phyloP scores from a whole-genome alignment of 2,329 filamentous ascomycete genomes.

The Aspergillus quadrilineatus region DNA sequence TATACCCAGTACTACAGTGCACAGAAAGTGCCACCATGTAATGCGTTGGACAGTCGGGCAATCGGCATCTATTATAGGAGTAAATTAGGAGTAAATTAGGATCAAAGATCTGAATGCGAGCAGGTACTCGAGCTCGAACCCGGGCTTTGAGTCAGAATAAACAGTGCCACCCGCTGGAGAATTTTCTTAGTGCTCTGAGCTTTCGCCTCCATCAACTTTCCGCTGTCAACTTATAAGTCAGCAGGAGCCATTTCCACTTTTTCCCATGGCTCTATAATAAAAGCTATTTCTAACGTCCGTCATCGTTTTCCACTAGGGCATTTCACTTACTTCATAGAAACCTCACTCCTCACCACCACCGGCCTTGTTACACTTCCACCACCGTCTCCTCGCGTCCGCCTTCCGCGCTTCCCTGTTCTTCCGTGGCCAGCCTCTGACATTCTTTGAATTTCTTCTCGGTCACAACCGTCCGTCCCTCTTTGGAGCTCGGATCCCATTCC shows the following conservation, averaged over 20 bases:
- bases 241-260: background rate
- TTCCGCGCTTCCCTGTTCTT: background rate
- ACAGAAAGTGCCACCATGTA: background rate
- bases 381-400: constrained; percentile 2
- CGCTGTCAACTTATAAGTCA: background rate
- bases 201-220: constrained; percentile 9
- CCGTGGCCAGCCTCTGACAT: background rate
- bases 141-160: constrained; percentile 14
- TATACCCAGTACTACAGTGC: background rate
- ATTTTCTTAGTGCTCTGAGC: background rate
- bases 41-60: background rate
- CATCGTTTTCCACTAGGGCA: constrained; percentile 1
- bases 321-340: constrained; percentile 16
- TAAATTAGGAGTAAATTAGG: too few relatives aligned
- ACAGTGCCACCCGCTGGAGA: constrained; percentile 3
- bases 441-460: background rate
- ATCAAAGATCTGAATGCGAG: too few relatives aligned
- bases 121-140: background rate
- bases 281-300: background rate
- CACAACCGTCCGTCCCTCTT: constrained; percentile 3
- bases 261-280: background rate
- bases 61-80: background rate
- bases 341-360: constrained; percentile 2
- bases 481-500: constrained; percentile 8
- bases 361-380: constrained; percentile 1